Percentiles rank a stretch among this genome's conserved stretches.
Evolutionary conservation across 306 rosid species (phyloP).

Genomic region (Psophocarpus tetragonolobus): DNA sequence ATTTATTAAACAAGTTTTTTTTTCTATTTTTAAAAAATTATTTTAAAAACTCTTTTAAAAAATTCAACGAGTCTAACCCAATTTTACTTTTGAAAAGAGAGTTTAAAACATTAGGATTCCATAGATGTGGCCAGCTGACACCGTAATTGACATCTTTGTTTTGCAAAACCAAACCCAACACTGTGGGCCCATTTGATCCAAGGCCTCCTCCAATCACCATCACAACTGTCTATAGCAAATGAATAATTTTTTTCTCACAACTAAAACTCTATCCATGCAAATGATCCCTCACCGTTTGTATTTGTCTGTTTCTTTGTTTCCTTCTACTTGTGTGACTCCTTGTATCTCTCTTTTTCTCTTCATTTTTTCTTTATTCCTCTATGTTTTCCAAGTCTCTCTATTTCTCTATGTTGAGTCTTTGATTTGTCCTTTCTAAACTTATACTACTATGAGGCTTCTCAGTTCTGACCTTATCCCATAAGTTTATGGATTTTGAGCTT

Average conservation of each 20-base stretch:
- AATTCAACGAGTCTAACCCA: too few relatives aligned
- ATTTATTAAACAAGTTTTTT: too few relatives aligned
- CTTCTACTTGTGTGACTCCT: neutral
- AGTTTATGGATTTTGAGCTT: neutral
- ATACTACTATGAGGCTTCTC: neutral
- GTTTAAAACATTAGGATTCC: neutral
- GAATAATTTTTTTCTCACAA: neutral
- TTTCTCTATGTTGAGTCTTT: neutral
- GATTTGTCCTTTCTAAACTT: neutral
- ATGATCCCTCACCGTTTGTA: too few relatives aligned
- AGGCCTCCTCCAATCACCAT: neutral
- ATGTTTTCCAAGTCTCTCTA: neutral
- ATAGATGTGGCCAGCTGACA: neutral
- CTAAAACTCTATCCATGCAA: neutral
- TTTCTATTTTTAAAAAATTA: too few relatives aligned
- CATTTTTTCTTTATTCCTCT: neutral
- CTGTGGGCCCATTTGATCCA: neutral
- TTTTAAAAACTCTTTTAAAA: too few relatives aligned
- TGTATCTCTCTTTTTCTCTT: neutral
- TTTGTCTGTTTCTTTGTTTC: neutral
- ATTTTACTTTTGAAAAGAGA: too few relatives aligned
- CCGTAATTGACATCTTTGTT: neutral
- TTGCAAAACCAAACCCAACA: neutral
- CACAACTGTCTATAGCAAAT: neutral
- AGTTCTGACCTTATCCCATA: neutral